Base-by-base conservation (phyloP, 2,329 filamentous ascomycete species). In the Aschersonia sp. region DNA sequence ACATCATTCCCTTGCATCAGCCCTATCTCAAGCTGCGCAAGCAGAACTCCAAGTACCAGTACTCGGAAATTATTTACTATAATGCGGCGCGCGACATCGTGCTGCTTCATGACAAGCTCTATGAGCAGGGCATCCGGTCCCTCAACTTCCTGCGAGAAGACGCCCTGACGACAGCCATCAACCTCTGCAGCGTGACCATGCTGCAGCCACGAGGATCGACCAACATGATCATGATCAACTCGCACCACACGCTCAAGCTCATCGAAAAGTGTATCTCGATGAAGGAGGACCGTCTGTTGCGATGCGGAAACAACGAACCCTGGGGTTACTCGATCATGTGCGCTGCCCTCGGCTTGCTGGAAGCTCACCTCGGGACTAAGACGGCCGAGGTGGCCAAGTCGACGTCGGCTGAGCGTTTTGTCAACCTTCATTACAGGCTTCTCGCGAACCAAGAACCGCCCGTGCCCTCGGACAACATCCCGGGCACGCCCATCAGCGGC, bases 271-370 rank as follows among this genome's bases (percentile, higher is more conserved):
- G 76, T 51, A 69, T 80, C 39, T 61, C 63, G 44, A 74, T 81
- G 68, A 79, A 79, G 57, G 76, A 79, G 54, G 76, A 80, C 53
- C 70, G 75, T 1, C 69, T 80, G 6, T 59, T 81, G 30, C 66
- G 76, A n/a, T 78, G 74, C 51, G 76, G 76, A 12, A 79, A 79
- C 62, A 77, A 78, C 54, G 77, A 81, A 56, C 76, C 77, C 0
- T 80, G 77, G 77, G 75, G 75, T 14, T 79, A 79, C 58, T 76
- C 72, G 48, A 78, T 78, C 57, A 77, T 80, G 72, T 80, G 76
- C 53, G 74, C 76, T 4, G 74, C 76, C 1, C 66, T 73, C 30
- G 77, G 76, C 4, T 65, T 81, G 8, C 64, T 80, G 30, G 75
- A 80, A 58, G 73, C 74, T 0, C 76, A 81, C 50, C 63, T 80